Evolutionary conservation across 805 yeast species (phyloP).

Genomic region (Hanseniaspora valbyensis): DNA sequence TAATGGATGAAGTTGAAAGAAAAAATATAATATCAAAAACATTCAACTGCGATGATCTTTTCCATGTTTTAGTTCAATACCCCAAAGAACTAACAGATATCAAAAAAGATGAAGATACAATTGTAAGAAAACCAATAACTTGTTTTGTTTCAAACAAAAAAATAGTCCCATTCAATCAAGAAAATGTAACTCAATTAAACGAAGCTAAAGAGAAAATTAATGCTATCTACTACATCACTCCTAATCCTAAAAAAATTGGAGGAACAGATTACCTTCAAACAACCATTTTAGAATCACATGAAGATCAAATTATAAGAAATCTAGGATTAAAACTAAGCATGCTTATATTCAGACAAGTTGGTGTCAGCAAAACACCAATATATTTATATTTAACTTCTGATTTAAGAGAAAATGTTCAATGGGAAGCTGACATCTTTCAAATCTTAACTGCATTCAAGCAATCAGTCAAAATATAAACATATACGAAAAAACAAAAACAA

Average conservation of each 20-base stretch:
- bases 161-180: neutral
- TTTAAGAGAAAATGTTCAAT: neutral
- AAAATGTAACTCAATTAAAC: neutral
- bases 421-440: neutral
- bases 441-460: neutral
- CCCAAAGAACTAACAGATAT: neutral
- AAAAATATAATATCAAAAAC: neutral
- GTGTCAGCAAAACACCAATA: conserved; percentile 1
- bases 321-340: conserved; percentile 5
- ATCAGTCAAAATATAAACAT: neutral
- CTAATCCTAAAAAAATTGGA: conserved; percentile 8
- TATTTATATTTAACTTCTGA: conserved; percentile 5
- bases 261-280: conserved; percentile 6
- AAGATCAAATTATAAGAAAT: conserved; percentile 6
- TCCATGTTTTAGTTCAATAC: conserved; percentile 3
- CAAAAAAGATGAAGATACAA: neutral
- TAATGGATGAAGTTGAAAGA: neutral
- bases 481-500: neutral
- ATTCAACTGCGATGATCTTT: conserved; percentile 4
- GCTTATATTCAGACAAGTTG: conserved; percentile 2
- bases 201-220: neutral
- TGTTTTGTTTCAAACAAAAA: neutral
- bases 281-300: conserved; percentile 4
- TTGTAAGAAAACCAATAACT: conserved; percentile 8
- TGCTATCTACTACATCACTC: conserved; percentile 10